Evolutionary conservation across 2,329 filamentous ascomycete genomes (phyloP), one percentile per base, ranked within the genome.

Genomic region (Xylariales sp.): DNA sequence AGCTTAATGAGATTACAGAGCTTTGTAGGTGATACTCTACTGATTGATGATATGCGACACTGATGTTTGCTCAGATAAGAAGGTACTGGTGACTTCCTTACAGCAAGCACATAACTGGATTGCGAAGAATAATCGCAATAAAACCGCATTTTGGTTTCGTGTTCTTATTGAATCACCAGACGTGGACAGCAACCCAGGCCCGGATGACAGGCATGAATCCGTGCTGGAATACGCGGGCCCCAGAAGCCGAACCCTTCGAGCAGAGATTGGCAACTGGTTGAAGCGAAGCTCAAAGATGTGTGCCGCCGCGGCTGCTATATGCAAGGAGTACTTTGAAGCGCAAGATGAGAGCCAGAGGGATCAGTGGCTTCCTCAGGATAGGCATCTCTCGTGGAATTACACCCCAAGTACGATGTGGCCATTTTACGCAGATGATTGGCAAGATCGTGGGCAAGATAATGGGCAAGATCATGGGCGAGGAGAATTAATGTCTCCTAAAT

Each of bases 81-180:
- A 82, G 52, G 63, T 84, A 1, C 65, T 84, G 2, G 79, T 84
- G 2, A 83, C 80, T 0, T 78, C 76, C 3, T 61, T 84, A 10
- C 80, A 84, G 52, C 79, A 84, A 56, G 76, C 78, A 2, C 80
- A 84, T 50, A 84, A 84, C 56, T 83, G 80, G 78, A 81, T 78
- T 1, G 79, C 80, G 42, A 82, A 82, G 46, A 80, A 84, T 51
- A 80, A 84, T 52, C 67, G 80, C 25, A 83, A 83, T 59, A 84
- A 84, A 56, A 84, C 83, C 78, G 71, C 75, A 0, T 84, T 84
- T 46, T 84, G 80, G 80, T 77, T 76, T 42, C 76, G 80, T 40
- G 76, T 83, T 20, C 62, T 84, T 6, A 82, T 82, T 41, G 79
- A 84, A 28, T 59, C 58, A 6, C 58, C 58, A 4, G 58, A 61